Evolutionary conservation across 768 basidiomycete species (phyloP).

Genomic region (Tricholoma sp.): DNA sequence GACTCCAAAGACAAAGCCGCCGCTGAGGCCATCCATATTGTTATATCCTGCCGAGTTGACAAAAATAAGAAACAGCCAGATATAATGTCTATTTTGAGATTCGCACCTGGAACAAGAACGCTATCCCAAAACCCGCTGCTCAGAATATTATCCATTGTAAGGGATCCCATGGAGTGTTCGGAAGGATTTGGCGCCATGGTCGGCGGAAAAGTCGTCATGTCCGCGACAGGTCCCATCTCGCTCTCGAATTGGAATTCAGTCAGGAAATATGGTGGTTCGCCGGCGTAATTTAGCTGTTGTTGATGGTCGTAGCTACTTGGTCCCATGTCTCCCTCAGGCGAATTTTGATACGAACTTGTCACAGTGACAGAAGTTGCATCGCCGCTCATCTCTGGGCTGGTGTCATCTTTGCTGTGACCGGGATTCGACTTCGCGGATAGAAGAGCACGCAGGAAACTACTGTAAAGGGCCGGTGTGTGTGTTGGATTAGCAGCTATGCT

Average conservation of each 20-base stretch:
- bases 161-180: slow-evolving; percentile 30
- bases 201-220: slow-evolving; percentile 84
- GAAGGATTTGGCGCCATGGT: slow-evolving; percentile 61
- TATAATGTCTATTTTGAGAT: neutral
- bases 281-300: slow-evolving; percentile 12
- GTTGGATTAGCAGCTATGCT: slow-evolving; percentile 67
- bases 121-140: slow-evolving; percentile 84
- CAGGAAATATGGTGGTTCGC: slow-evolving; percentile 27
- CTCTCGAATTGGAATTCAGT: slow-evolving; percentile 68
- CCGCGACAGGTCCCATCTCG: slow-evolving; percentile 82
- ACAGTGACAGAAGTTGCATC: neutral
- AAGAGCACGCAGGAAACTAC: slow-evolving; percentile 74
- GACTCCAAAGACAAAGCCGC: slow-evolving; percentile 81
- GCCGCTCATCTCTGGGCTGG: neutral
- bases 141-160: slow-evolving; percentile 83
- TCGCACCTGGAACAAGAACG: slow-evolving; percentile 78
- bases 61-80: neutral
- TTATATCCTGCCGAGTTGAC: slow-evolving; percentile 56
- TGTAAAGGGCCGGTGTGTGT: slow-evolving; percentile 91
- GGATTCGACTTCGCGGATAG: slow-evolving; percentile 43
- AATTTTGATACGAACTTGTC: neutral
- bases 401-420: neutral
- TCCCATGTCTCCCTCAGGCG: slow-evolving; percentile 21
- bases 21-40: slow-evolving; percentile 76
- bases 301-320: slow-evolving; percentile 15